Evolutionary conservation across 352 stramenopile species (phyloP).

Genomic region (Globisporangium polare): DNA sequence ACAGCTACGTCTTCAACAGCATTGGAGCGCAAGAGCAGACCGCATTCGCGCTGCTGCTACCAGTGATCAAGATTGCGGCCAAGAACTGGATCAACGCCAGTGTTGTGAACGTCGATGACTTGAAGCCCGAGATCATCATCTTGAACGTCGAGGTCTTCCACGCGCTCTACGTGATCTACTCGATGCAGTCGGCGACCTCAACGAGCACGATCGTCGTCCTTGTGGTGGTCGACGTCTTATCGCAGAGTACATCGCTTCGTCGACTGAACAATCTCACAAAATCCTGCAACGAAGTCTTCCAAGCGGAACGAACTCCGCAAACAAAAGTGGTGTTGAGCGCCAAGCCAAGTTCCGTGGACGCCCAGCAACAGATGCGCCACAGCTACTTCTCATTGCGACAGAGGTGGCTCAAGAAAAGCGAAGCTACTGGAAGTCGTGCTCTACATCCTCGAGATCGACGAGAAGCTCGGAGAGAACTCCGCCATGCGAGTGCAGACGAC

Average conservation of each 20-base stretch:
- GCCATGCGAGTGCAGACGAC: too few relatives aligned
- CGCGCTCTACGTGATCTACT: conserved; percentile 35
- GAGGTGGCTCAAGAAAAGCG: background rate
- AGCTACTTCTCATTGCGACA: background rate
- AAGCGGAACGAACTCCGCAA: background rate
- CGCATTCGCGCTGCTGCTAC: conserved; percentile 22
- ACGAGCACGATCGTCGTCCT: conserved; percentile 22
- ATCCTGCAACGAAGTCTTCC: background rate
- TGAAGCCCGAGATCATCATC: conserved; percentile 39
- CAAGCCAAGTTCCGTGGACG: background rate
- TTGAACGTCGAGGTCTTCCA: conserved; percentile 56
- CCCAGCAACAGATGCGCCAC: background rate
- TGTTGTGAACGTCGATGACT: conserved; percentile 12
- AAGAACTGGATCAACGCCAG: conserved; percentile 4
- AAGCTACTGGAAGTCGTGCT: background rate
- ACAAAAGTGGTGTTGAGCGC: background rate
- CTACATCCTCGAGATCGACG: background rate
- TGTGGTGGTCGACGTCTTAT: conserved; percentile 28
- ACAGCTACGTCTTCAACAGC: conserved; percentile 25
- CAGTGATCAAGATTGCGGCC: conserved; percentile 21
- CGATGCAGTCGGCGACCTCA: conserved; percentile 29
- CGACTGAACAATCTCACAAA: conserved; percentile 17
- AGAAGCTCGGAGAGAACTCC: too few relatives aligned
- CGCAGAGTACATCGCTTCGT: conserved; percentile 26
- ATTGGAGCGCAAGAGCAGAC: conserved; percentile 10